Percentiles rank a stretch among this genome's conserved stretches.
Evolutionary conservation across 1,139 yeast genomes (phyloP).

Genomic region (Pichia sp.): DNA sequence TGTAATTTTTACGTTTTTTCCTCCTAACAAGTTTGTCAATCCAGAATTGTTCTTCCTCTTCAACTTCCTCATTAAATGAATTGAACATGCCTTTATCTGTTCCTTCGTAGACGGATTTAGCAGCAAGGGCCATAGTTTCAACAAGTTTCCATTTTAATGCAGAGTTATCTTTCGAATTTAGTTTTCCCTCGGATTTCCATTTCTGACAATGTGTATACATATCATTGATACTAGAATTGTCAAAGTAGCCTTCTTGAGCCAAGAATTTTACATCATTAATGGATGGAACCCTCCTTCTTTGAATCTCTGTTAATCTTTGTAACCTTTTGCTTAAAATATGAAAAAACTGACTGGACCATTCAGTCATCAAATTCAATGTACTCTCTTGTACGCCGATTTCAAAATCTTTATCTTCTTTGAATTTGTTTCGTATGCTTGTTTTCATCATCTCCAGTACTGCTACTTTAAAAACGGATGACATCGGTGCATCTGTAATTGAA

Average conservation of each 20-base stretch:
- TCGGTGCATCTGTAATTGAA: constrained; percentile 3
- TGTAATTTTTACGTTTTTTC: constrained; percentile 35
- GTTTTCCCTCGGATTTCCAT: not conserved
- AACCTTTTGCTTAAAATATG: constrained; percentile 38
- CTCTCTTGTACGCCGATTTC: not conserved
- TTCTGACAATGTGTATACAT: constrained; percentile 30
- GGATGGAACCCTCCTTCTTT: constrained; percentile 57
- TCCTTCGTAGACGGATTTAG: constrained; percentile 14
- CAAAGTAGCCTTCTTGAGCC: constrained; percentile 37
- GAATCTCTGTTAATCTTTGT: constrained; percentile 52
- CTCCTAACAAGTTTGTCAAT: constrained; percentile 10
- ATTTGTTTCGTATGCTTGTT: constrained; percentile 4
- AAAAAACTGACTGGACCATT: constrained; percentile 43
- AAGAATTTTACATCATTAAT: constrained; percentile 48
- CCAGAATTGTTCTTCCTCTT: constrained; percentile 34
- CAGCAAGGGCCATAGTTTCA: not conserved
- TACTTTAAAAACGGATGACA: constrained; percentile 1
- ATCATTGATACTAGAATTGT: constrained; percentile 35
- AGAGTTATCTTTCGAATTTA: not conserved
- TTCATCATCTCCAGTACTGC: constrained; percentile 4
- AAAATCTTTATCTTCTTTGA: not conserved
- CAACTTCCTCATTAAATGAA: constrained; percentile 35
- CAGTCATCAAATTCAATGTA: constrained; percentile 37
- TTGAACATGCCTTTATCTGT: constrained; percentile 12
- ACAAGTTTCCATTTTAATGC: not conserved